These are phyloP conservation scores for Diplocarpon mali DNA, from an alignment of 2,329 filamentous ascomycete species.

Conservation along the genomic window DNA sequence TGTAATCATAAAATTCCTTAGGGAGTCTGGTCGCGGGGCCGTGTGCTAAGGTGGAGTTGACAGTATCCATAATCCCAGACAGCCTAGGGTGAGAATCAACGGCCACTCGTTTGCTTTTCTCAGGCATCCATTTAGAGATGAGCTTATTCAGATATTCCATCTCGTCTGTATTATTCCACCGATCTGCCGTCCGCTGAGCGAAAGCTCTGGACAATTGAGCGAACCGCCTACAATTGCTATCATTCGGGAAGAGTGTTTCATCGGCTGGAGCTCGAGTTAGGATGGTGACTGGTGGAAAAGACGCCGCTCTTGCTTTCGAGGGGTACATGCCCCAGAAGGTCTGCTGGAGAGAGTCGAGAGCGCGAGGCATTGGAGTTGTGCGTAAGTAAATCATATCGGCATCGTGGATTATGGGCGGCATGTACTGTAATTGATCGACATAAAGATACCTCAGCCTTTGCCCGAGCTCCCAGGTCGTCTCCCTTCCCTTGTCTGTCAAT, in stretches of 20 bases:
- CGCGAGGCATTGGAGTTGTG: conserved; percentile 62
- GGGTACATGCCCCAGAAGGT: conserved; percentile 68
- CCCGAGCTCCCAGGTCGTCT: conserved; percentile 61
- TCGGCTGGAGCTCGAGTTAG: conserved; percentile 53
- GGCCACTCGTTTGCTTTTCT: conserved; percentile 53
- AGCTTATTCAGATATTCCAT: conserved; percentile 73
- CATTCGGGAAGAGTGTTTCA: conserved; percentile 74
- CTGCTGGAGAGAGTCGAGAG: conserved; percentile 68
- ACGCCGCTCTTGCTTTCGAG: conserved; percentile 33
- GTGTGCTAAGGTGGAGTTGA: conserved; percentile 83
- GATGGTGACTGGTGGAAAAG: conserved; percentile 53
- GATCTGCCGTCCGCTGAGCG: conserved; percentile 56
- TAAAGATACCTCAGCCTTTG: conserved; percentile 59
- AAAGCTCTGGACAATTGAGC: conserved; percentile 58
- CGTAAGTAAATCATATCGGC: conserved; percentile 59
- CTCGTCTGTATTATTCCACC: conserved; percentile 67
- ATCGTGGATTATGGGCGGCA: conserved; percentile 46
- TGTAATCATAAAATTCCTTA: conserved; percentile 74
- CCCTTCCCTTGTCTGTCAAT: conserved; percentile 63
- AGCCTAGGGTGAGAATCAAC: conserved; percentile 78
- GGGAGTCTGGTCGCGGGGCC: conserved; percentile 70
- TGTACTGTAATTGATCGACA: conserved; percentile 61
- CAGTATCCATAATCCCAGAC: conserved; percentile 85
- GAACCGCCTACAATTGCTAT: conserved; percentile 62
- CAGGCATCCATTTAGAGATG: conserved; percentile 79